phyloP scores from a whole-genome alignment of 306 rosid species.

The Abrus precatorius region DNA sequence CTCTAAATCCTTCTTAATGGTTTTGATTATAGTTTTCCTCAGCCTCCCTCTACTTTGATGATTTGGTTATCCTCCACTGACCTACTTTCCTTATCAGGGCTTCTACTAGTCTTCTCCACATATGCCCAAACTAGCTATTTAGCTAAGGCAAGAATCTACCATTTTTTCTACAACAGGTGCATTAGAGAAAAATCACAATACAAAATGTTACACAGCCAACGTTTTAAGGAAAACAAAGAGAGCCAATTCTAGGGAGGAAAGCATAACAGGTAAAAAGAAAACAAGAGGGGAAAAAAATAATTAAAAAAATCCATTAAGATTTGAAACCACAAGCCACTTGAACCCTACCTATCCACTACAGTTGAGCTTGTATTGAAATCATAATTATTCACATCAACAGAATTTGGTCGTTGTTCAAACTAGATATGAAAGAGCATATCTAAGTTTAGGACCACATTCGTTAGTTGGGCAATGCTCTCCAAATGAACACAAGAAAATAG shows the following conservation, averaged over 20 bases:
- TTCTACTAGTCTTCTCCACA: not conserved
- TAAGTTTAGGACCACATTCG: no score
- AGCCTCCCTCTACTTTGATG: not conserved
- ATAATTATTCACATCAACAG: conserved; percentile 20
- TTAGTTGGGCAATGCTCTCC: not conserved
- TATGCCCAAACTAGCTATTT: not conserved
- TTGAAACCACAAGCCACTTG: not conserved
- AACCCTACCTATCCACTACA: not conserved
- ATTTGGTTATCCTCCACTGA: not conserved
- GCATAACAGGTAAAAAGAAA: not conserved
- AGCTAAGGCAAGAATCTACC: not conserved
- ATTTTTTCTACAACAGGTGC: not conserved
- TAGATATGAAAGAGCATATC: conserved; percentile 7
- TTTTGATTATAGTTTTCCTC: not conserved
- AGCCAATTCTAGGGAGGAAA: conserved; percentile 6
- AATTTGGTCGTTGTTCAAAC: not conserved
- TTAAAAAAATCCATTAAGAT: not conserved
- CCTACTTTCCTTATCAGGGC: not conserved
- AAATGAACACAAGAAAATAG: not conserved
- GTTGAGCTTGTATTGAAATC: not conserved
- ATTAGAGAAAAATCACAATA: not conserved
- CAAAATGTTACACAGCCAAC: conserved; percentile 2
- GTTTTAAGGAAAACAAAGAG: conserved; percentile 8
- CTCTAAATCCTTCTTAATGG: not conserved
- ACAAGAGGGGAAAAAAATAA: not conserved